Evolutionary conservation across 495 filamentous ascomycete species (phyloP).

Genomic region (Jackrogersella multiformis): DNA sequence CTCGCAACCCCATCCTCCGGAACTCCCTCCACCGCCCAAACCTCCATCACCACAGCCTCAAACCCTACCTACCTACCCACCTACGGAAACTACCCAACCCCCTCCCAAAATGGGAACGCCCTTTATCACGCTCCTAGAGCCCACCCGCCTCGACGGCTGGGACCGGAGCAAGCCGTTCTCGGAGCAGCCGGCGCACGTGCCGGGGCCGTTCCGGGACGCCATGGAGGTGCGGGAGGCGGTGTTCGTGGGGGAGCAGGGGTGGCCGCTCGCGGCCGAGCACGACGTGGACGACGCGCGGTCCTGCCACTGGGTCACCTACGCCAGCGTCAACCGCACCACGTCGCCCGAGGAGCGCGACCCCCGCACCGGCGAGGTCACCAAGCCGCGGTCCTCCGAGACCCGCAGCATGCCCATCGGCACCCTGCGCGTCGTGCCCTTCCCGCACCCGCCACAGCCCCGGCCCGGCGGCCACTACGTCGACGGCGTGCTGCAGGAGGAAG

Average conservation of each 20-base stretch:
- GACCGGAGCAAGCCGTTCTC: constrained; percentile 49
- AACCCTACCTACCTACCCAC: too few relatives aligned
- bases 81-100: too few relatives aligned
- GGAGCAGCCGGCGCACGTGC: constrained; percentile 60
- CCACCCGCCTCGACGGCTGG: constrained; percentile 57
- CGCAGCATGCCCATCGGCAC: constrained; percentile 68
- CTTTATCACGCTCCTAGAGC: constrained; percentile 60
- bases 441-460: constrained; percentile 68
- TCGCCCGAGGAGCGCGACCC: constrained; percentile 48
- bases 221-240: constrained; percentile 80
- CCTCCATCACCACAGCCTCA: too few relatives aligned
- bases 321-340: constrained; percentile 55
- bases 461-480: constrained; percentile 54
- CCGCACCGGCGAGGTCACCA: constrained; percentile 37
- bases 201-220: constrained; percentile 74
- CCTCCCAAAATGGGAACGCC: constrained; percentile 51
- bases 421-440: constrained; percentile 81
- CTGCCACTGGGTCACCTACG: constrained; percentile 85
- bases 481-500: constrained; percentile 42
- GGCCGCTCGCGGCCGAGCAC: constrained; percentile 73
- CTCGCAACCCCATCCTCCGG: too few relatives aligned
- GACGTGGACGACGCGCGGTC: constrained; percentile 80
- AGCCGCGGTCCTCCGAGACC: constrained; percentile 51
- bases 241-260: constrained; percentile 79
- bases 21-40: too few relatives aligned